phyloP scores from a whole-genome alignment of 2,329 filamentous ascomycete species.

The Beauveria brongniartii region DNA sequence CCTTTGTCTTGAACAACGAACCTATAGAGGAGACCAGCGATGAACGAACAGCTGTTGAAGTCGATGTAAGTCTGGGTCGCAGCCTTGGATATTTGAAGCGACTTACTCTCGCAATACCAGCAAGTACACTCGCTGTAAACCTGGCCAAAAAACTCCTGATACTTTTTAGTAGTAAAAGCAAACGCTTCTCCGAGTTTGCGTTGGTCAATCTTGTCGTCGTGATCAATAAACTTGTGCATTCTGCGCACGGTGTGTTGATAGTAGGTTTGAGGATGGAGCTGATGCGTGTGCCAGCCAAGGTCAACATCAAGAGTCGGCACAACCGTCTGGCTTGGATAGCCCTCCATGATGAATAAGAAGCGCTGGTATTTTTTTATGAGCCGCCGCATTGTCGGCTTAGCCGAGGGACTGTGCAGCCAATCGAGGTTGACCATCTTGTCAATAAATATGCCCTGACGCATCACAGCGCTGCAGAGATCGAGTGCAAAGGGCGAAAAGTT shows the following conservation, averaged over 20 bases:
- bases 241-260: constrained; percentile 44
- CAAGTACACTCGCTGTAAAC: constrained; percentile 73
- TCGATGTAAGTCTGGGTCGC: constrained; percentile 27
- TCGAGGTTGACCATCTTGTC: constrained; percentile 71
- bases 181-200: constrained; percentile 55
- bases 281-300: constrained; percentile 74
- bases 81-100: constrained; percentile 33
- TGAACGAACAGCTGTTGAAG: not conserved
- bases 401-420: constrained; percentile 67
- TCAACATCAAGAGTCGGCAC: constrained; percentile 71
- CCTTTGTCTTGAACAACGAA: constrained; percentile 24
- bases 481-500: constrained; percentile 58
- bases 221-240: constrained; percentile 58
- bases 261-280: constrained; percentile 58
- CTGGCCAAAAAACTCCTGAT: constrained; percentile 55
- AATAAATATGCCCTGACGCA: constrained; percentile 57
- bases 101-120: constrained; percentile 67
- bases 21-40: not conserved
- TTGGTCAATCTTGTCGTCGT: constrained; percentile 78
- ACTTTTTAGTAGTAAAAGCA: constrained; percentile 63
- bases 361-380: constrained; percentile 57
- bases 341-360: constrained; percentile 37
- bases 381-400: constrained; percentile 54
- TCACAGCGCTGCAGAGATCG: constrained; percentile 56
- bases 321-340: constrained; percentile 32